Percentiles rank a stretch among this genome's conserved stretches.
Conservation (phyloP, 352 stramenopile genomes). For the Pilasporangium apinafurcum region DNA sequence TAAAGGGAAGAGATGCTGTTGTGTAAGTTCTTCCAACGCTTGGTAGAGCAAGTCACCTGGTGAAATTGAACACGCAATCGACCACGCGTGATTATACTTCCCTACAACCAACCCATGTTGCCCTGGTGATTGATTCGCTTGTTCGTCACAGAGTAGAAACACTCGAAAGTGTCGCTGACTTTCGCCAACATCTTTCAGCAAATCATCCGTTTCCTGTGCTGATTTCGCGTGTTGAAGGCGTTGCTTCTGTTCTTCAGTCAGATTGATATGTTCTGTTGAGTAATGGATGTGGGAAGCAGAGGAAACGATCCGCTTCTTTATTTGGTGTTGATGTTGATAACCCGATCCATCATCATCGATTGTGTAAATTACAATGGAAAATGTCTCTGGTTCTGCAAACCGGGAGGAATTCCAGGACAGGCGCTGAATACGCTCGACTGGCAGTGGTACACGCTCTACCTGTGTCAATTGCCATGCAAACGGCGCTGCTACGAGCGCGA, state of each 20-base stretch:
- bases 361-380: constrained; percentile 7
- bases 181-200: constrained; percentile 11
- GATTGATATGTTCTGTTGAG: neutral
- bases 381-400: constrained; percentile 12
- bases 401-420: constrained; percentile 25
- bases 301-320: neutral
- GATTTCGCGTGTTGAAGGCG: constrained; percentile 1
- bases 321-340: neutral
- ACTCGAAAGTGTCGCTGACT: constrained; percentile 17
- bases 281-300: constrained; percentile 2
- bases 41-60: constrained; percentile 16
- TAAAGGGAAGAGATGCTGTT: constrained; percentile 30
- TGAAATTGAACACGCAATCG: constrained; percentile 16
- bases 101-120: constrained; percentile 32
- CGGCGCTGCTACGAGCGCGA: constrained; percentile 50
- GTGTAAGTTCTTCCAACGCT: constrained; percentile 28
- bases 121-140: neutral
- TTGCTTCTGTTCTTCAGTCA: neutral
- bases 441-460: constrained; percentile 55
- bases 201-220: constrained; percentile 23
- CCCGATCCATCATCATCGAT: neutral
- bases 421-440: constrained; percentile 41
- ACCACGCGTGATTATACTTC: constrained; percentile 66
- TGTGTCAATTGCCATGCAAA: constrained; percentile 64
- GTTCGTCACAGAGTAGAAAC: constrained; percentile 35